These are phyloP conservation scores for Microsporum ferrugineum DNA, from an alignment of 2,329 filamentous ascomycete genomes.

Conservation along the genomic window DNA sequence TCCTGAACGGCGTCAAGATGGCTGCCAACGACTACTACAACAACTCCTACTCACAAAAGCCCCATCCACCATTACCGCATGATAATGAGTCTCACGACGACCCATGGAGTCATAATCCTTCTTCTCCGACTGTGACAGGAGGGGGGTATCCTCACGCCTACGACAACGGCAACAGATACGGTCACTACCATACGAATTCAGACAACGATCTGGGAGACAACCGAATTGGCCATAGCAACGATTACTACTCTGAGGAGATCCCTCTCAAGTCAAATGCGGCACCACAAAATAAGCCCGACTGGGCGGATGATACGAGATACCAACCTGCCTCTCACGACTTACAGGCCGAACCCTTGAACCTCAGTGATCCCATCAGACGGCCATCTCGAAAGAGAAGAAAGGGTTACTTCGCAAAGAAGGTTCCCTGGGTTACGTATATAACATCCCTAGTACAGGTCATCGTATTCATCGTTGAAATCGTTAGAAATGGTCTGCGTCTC, in stretches of 20 bases:
- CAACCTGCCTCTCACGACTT: slow-evolving; percentile 45
- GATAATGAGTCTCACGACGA: not conserved
- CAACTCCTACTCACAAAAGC: slow-evolving; percentile 4
- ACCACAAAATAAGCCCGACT: slow-evolving; percentile 23
- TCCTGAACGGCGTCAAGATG: slow-evolving; percentile 22
- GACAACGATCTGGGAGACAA: slow-evolving; percentile 20
- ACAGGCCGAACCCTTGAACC: slow-evolving; percentile 24
- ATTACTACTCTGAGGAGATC: slow-evolving; percentile 34
- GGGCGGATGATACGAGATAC: slow-evolving; percentile 35
- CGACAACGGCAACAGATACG: slow-evolving; percentile 30
- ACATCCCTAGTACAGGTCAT: slow-evolving; percentile 65
- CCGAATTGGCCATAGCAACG: slow-evolving; percentile 22
- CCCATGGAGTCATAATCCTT: not conserved
- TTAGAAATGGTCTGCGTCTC: slow-evolving; percentile 56
- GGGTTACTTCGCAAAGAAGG: slow-evolving; percentile 46
- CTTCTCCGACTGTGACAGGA: not conserved
- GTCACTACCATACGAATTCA: slow-evolving; percentile 27
- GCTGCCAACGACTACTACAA: slow-evolving; percentile 30
- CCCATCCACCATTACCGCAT: not conserved
- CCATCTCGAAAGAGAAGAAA: slow-evolving; percentile 30
- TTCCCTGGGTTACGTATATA: slow-evolving; percentile 72
- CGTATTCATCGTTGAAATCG: slow-evolving; percentile 82
- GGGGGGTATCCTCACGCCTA: slow-evolving; percentile 18
- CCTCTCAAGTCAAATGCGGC: slow-evolving; percentile 32
- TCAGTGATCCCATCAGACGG: slow-evolving; percentile 14